These are phyloP conservation scores for Parachlorella kessleri DNA, from an alignment of 139 green algal genomes.

Conservation along the genomic window DNA sequence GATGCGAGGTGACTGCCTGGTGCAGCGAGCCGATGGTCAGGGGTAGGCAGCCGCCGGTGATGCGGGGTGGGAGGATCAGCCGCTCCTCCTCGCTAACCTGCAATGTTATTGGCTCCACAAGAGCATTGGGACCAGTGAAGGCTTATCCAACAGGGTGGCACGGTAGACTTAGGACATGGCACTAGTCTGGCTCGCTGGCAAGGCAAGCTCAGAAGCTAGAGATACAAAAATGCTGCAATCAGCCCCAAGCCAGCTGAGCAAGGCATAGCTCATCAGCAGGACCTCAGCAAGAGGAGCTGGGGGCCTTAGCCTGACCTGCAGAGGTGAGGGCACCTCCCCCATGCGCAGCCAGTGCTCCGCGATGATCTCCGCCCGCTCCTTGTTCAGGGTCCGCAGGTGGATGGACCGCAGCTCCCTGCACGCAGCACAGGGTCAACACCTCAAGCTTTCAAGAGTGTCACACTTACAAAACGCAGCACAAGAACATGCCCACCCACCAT, in stretches of 20 bases:
- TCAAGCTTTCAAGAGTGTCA: too few relatives aligned
- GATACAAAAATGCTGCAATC: neutral
- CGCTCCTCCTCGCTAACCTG: slow-evolving; percentile 56
- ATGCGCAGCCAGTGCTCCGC: slow-evolving; percentile 65
- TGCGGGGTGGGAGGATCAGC: slow-evolving; percentile 51
- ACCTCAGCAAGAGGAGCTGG: neutral
- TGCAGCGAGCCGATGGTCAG: slow-evolving; percentile 45
- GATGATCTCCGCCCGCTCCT: slow-evolving; percentile 83
- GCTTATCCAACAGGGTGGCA: neutral
- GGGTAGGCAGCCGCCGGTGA: slow-evolving; percentile 43
- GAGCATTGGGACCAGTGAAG: neutral
- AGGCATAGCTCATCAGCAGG: neutral
- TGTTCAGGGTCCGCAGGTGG: slow-evolving; percentile 86
- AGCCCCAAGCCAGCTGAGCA: neutral
- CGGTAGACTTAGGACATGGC: too few relatives aligned
- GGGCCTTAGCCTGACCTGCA: slow-evolving; percentile 42
- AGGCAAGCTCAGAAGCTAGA: too few relatives aligned
- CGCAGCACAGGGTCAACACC: too few relatives aligned
- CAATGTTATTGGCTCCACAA: too few relatives aligned
- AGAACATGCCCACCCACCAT: neutral
- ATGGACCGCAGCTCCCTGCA: slow-evolving; percentile 79
- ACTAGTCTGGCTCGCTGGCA: too few relatives aligned
- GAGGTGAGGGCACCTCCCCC: slow-evolving; percentile 39
- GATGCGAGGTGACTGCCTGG: slow-evolving; percentile 4
- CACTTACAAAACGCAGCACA: neutral